Conservation (phyloP, 345 rosid genomes). For the Eucalyptus regnans region DNA sequence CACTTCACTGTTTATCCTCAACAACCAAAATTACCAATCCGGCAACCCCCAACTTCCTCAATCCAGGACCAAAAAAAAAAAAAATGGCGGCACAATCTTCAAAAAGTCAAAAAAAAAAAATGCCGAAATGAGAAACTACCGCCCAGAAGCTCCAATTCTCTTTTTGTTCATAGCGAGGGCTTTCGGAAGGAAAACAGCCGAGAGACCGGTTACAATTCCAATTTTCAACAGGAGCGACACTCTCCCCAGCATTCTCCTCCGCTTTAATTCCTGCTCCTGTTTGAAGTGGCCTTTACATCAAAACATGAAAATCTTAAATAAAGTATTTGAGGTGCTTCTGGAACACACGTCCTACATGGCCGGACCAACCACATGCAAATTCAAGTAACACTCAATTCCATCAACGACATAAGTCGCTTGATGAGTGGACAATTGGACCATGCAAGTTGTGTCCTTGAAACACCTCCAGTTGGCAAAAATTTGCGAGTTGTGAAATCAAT, state of each 20-base stretch:
- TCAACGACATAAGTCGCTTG: background rate
- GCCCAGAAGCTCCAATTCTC: background rate
- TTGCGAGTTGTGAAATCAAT: background rate
- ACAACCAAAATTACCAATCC: background rate
- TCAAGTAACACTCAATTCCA: no score
- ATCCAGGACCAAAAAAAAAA: background rate
- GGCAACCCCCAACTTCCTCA: background rate
- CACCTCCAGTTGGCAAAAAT: background rate
- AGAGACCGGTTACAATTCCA: background rate
- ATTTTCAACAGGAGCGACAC: background rate
- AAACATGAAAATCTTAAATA: background rate
- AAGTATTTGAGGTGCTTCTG: background rate
- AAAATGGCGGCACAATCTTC: background rate
- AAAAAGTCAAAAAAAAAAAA: background rate
- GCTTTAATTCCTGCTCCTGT: background rate
- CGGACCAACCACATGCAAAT: background rate
- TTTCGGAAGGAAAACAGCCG: background rate
- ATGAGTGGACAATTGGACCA: no score
- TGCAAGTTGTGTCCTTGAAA: background rate
- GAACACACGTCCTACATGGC: background rate
- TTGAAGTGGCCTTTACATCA: background rate
- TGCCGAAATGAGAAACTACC: background rate
- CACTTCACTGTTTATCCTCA: background rate
- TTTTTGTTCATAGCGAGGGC: background rate
- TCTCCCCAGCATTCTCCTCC: background rate